Conservation (phyloP, 164 flowering plant genomes). For the Dillenia turbinata region DNA sequence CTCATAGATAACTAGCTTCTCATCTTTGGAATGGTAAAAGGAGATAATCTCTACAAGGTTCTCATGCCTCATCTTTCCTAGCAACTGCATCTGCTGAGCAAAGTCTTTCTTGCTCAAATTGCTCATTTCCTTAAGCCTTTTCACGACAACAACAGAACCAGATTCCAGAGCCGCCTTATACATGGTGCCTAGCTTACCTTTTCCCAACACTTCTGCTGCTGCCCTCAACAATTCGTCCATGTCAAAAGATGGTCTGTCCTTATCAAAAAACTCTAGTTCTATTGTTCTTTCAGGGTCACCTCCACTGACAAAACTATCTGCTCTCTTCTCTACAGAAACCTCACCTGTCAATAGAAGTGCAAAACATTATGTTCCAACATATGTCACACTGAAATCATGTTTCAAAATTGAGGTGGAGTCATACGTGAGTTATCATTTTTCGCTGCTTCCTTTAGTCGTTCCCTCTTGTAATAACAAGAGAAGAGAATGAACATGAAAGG, state of each 20-base stretch:
- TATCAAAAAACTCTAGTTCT: conserved; percentile 40
- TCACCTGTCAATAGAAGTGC: conserved; percentile 14
- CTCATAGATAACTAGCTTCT: conserved; percentile 55
- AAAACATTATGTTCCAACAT: not conserved
- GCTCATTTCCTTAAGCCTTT: conserved; percentile 44
- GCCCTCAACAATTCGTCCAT: conserved; percentile 63
- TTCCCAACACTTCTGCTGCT: conserved; percentile 53
- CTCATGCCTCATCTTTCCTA: conserved; percentile 49
- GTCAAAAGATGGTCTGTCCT: conserved; percentile 31
- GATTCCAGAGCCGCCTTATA: conserved; percentile 48
- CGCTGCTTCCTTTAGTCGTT: conserved; percentile 5
- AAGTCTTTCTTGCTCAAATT: conserved; percentile 43
- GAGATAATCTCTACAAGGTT: conserved; percentile 46
- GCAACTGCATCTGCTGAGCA: conserved; percentile 46
- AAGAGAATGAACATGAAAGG: conserved; percentile 20
- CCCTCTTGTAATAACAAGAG: conserved; percentile 25
- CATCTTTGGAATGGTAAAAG: conserved; percentile 50
- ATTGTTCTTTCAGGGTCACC: conserved; percentile 31
- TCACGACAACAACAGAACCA: conserved; percentile 41
- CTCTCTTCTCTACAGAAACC: conserved; percentile 9
- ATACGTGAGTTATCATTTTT: conserved; percentile 20
- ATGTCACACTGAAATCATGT: no score
- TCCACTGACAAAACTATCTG: conserved; percentile 10
- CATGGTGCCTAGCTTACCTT: conserved; percentile 46
- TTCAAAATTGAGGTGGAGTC: not conserved